Evolutionary conservation across 2,329 filamentous ascomycete species (phyloP).

Genomic region (Cordyceps militaris): DNA sequence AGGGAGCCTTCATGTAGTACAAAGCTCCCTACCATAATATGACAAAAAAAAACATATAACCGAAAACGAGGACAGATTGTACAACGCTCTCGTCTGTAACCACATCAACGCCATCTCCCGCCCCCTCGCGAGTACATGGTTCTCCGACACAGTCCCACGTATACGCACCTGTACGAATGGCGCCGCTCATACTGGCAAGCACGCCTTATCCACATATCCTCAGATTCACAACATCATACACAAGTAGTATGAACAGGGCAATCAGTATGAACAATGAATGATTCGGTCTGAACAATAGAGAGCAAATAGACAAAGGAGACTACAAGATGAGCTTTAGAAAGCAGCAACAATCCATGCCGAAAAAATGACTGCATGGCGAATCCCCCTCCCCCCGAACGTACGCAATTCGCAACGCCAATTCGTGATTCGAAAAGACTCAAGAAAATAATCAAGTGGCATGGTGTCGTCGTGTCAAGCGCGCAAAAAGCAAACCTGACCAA

Average conservation of each 20-base stretch:
- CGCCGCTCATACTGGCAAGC: no score
- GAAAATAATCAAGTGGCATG: conserved; percentile 23
- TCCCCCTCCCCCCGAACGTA: neutral
- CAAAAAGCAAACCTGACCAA: conserved; percentile 21
- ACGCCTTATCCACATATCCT: no score
- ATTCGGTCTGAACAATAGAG: neutral
- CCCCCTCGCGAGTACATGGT: no score
- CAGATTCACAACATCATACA: neutral
- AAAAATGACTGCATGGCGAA: conserved; percentile 12
- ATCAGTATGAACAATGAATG: neutral
- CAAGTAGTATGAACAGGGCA: neutral
- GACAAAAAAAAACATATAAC: no score
- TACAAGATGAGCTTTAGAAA: conserved; percentile 5
- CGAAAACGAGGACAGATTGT: no score
- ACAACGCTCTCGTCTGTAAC: no score
- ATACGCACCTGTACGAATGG: no score
- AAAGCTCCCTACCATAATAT: no score
- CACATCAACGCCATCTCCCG: no score
- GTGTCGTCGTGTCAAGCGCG: conserved; percentile 26
- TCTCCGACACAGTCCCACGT: no score
- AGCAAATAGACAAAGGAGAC: conserved; percentile 11
- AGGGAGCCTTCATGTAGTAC: no score
- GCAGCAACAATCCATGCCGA: conserved; percentile 13
- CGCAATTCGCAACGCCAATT: conserved; percentile 34
- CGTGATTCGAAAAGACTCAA: conserved; percentile 27